A percentile compares a stretch with the other conserved stretches of the same genome.
phyloP scores from a whole-genome alignment of 2,329 filamentous ascomycete species.

The Pestalotiopsis sp. region DNA sequence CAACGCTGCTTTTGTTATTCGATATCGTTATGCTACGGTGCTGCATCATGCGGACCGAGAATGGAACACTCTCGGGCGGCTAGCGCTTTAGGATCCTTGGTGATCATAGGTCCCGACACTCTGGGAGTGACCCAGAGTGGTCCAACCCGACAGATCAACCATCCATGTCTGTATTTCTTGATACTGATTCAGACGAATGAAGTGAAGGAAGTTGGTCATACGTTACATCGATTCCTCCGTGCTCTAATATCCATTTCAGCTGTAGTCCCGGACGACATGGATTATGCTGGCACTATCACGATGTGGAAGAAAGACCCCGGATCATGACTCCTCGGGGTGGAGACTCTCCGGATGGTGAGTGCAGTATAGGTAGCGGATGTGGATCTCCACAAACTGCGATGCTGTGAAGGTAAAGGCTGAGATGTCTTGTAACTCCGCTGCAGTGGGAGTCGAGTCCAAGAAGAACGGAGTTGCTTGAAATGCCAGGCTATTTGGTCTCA shows the following conservation, averaged over 20 bases:
- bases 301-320: not conserved
- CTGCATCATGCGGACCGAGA: not conserved
- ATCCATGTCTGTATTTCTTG: not conserved
- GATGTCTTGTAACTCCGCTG: too few species aligned
- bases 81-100: not conserved
- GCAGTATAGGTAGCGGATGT: not conserved
- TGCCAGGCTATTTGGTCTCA: too few species aligned
- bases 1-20: not conserved
- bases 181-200: not conserved
- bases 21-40: not conserved
- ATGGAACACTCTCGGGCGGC: not conserved
- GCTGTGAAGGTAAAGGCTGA: not conserved
- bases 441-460: too few species aligned
- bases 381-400: not conserved
- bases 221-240: not conserved
- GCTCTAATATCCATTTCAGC: not conserved
- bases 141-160: not conserved
- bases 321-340: not conserved
- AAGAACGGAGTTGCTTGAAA: too few species aligned
- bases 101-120: not conserved
- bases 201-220: not conserved
- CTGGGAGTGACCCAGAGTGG: not conserved
- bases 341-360: not conserved
- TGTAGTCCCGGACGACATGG: not conserved
- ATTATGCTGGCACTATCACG: not conserved